A percentile compares a stretch with the other conserved stretches of the same genome.
Evolutionary conservation across 2,329 filamentous ascomycete genomes (phyloP).

Genomic region (Akanthomyces dipterigenus): DNA sequence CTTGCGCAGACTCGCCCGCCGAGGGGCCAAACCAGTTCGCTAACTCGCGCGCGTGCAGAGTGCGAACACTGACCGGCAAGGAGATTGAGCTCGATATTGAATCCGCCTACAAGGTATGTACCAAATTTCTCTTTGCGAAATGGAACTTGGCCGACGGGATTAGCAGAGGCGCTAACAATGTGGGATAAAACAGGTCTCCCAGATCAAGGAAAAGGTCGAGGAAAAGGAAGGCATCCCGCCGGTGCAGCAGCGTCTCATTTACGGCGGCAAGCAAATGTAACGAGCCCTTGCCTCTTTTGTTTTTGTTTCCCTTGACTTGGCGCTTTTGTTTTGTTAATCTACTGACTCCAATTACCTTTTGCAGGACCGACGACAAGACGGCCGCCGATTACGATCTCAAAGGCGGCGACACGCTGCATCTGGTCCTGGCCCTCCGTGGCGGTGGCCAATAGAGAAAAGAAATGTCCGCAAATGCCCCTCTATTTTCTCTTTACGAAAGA

Average conservation of each 20-base stretch:
- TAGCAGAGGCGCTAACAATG: neutral
- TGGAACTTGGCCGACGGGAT: no score
- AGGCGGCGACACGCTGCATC: constrained; percentile 86
- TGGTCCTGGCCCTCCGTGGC: constrained; percentile 89
- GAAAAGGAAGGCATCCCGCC: constrained; percentile 98
- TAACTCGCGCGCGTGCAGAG: constrained; percentile 46
- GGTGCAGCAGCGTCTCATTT: constrained; percentile 93
- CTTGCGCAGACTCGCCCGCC: neutral
- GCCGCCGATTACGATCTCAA: constrained; percentile 85
- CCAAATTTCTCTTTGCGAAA: no score
- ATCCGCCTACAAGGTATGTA: constrained; percentile 75
- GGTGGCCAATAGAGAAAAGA: constrained; percentile 39
- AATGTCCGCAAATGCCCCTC: no score
- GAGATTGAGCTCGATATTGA: constrained; percentile 99
- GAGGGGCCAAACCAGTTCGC: neutral
- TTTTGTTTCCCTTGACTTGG: neutral
- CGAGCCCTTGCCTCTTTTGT: neutral
- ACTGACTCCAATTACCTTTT: neutral
- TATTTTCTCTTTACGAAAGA: neutral
- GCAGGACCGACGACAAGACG: constrained; percentile 90
- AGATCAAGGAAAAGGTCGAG: constrained; percentile 98
- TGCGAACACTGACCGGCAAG: constrained; percentile 95
- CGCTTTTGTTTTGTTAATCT: neutral
- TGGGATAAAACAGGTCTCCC: constrained; percentile 57
- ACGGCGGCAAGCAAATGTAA: constrained; percentile 96